Percentiles rank a stretch among this genome's conserved stretches.
Evolutionary conservation across 108 stramenopile genomes (phyloP).

Genomic region (Nannochloropsis salina): DNA sequence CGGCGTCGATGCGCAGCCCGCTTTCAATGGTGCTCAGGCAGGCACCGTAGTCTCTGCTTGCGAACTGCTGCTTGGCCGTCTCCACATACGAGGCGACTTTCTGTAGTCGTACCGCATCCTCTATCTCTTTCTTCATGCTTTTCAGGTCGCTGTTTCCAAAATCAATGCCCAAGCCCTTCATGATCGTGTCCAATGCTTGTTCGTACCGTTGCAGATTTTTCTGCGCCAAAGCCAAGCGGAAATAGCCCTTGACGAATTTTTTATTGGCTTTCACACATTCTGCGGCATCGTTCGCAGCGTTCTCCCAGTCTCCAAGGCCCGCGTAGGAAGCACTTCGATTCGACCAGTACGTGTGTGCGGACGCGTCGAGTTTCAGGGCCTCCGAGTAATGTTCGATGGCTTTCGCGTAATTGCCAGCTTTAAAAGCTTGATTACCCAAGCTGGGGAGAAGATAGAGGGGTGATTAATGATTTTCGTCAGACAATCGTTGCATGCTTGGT

Average conservation of each 20-base stretch:
- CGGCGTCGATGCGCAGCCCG: conserved; percentile 84
- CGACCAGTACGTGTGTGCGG: conserved; percentile 62
- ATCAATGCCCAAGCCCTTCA: conserved; percentile 29
- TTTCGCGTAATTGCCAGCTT: conserved; percentile 46
- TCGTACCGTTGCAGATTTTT: conserved; percentile 48
- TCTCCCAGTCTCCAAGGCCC: conserved; percentile 76
- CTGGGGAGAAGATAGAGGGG: conserved; percentile 25
- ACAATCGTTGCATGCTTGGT: not conserved
- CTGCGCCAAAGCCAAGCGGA: conserved; percentile 45
- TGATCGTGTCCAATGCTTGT: conserved; percentile 27
- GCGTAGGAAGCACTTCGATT: conserved; percentile 71
- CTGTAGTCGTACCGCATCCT: conserved; percentile 62
- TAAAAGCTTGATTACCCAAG: conserved; percentile 48
- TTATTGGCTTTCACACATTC: conserved; percentile 89
- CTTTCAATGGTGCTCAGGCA: conserved; percentile 82
- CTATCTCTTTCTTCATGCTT: conserved; percentile 78
- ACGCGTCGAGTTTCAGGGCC: conserved; percentile 59
- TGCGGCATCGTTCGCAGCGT: conserved; percentile 78
- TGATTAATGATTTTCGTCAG: not conserved
- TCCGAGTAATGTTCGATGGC: conserved; percentile 58
- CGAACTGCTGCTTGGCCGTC: conserved; percentile 77
- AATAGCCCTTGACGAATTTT: conserved; percentile 74
- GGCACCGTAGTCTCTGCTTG: conserved; percentile 72
- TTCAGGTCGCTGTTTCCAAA: conserved; percentile 72
- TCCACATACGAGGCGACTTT: conserved; percentile 71